These are phyloP conservation scores for Rhazya stricta DNA, from an alignment of 257 asterid species.

Conservation along the genomic window DNA sequence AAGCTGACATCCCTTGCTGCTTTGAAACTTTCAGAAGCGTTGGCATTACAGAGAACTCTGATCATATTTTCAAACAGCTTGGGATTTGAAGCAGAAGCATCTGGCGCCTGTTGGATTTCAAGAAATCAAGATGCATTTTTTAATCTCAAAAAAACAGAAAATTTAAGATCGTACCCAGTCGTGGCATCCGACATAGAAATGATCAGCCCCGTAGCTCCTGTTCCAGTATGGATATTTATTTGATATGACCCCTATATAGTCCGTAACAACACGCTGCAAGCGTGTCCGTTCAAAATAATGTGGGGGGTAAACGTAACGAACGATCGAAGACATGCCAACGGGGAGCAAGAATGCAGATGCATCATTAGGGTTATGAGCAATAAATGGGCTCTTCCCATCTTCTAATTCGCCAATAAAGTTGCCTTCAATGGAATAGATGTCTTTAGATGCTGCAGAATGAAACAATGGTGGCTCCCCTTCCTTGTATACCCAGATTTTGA, in stretches of 20 bases:
- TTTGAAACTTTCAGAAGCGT: conserved; percentile 47
- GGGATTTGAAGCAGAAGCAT: conserved; percentile 26
- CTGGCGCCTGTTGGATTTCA: conserved; percentile 39
- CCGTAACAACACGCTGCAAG: conserved; percentile 29
- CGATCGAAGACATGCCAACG: conserved; percentile 29
- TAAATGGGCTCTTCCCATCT: conserved; percentile 3
- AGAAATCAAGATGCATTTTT: neutral
- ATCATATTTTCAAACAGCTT: conserved; percentile 33
- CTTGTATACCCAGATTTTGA: conserved; percentile 53
- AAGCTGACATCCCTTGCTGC: conserved; percentile 45
- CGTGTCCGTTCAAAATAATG: conserved; percentile 21
- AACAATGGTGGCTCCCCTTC: conserved; percentile 62
- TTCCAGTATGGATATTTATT: conserved; percentile 52
- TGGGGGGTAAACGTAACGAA: conserved; percentile 34
- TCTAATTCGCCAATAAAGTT: conserved; percentile 42
- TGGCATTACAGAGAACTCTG: conserved; percentile 66
- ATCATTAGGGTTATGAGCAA: conserved; percentile 33
- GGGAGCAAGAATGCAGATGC: conserved; percentile 56
- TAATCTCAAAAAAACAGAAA: neutral
- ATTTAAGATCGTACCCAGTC: conserved; percentile 45
- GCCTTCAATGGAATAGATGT: conserved; percentile 58
- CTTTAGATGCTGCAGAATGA: conserved; percentile 32
- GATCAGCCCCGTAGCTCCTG: conserved; percentile 51
- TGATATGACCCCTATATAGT: conserved; percentile 35
- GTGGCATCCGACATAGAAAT: conserved; percentile 58